phyloP scores from a whole-genome alignment of 352 stramenopile genomes.

The Peronospora belbahrii region DNA sequence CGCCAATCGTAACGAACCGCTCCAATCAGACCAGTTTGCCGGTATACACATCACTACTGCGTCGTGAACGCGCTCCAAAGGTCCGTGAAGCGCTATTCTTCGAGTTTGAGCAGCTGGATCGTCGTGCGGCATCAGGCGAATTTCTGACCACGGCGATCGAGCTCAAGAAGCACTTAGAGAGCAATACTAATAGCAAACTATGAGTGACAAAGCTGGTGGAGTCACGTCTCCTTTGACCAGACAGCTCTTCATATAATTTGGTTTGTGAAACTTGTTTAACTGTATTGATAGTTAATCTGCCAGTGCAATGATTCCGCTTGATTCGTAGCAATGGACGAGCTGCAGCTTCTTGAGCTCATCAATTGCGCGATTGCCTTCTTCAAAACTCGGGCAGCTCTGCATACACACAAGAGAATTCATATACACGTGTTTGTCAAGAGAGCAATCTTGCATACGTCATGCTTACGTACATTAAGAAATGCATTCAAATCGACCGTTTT shows the following conservation, averaged over 20 bases:
- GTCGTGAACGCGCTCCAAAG: conserved; percentile 35
- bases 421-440: conserved; percentile 4
- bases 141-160: conserved; percentile 30
- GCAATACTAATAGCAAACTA: conserved; percentile 29
- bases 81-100: conserved; percentile 53
- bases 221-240: not conserved
- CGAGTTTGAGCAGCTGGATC: conserved; percentile 65
- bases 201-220: conserved; percentile 2
- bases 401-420: not conserved
- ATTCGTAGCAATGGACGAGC: conserved; percentile 78
- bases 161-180: conserved; percentile 26
- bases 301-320: conserved; percentile 62
- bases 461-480: conserved; percentile 50
- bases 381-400: conserved; percentile 68
- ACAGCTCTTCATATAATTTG: not conserved
- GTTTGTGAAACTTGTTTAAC: not conserved
- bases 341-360: conserved; percentile 73
- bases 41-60: conserved; percentile 50
- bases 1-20: conserved; percentile 35
- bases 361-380: conserved; percentile 64
- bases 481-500: conserved; percentile 59
- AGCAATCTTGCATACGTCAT: not conserved
- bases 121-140: conserved; percentile 39
- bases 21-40: conserved; percentile 46
- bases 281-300: conserved; percentile 32